Evolutionary conservation across 306 rosid genomes (phyloP), one percentile per base, ranked within the genome.

Genomic region (Glycine tomentella): DNA sequence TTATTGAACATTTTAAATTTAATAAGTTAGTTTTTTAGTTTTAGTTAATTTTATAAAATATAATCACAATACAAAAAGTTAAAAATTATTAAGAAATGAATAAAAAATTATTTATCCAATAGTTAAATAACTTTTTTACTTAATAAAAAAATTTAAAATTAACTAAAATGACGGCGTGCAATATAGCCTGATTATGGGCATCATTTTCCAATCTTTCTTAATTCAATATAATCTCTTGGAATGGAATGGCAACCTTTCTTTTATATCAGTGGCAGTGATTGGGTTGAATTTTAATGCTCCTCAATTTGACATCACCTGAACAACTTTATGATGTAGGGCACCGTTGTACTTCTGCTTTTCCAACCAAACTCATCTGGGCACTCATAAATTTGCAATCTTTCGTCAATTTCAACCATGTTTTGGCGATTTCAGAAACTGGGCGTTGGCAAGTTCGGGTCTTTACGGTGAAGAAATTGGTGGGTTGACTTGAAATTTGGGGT

Each of bases 401-500:
- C 4, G 52, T 75, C 74, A 3, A 4, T 75, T 81, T 64, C 76
- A 62, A 56, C 65, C 48, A 53, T 66, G 40, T 74, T 80, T 56
- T 13, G 83, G 67, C 25, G 66, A 61, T 78, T 65, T 31, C 12
- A 44, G 33, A 20, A 10, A 0, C 5, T 77, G 81, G 87, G 70
- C 80, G 14, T 63, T 40, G 31, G 4, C 64, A 65, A 78, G 82
- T 71, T 83, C 74, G 78, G 38, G 58, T 52, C 75, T 81, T 81
- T 67, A 36, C 2, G 14, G 65, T 76, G 84, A 85, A 75, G 44
- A 59, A 57, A 15, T 64, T 80, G 36, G 59, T 69, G 82, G 31
- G 83, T 81, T 82, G 74, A 12, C 75, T 77, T 82, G 66, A 71
- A 65, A 38, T 10, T 36, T 44, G 8, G 69, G 62, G 49, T 84